Conservation (phyloP, 2,329 filamentous ascomycete genomes). For the Aspergillus persii region DNA sequence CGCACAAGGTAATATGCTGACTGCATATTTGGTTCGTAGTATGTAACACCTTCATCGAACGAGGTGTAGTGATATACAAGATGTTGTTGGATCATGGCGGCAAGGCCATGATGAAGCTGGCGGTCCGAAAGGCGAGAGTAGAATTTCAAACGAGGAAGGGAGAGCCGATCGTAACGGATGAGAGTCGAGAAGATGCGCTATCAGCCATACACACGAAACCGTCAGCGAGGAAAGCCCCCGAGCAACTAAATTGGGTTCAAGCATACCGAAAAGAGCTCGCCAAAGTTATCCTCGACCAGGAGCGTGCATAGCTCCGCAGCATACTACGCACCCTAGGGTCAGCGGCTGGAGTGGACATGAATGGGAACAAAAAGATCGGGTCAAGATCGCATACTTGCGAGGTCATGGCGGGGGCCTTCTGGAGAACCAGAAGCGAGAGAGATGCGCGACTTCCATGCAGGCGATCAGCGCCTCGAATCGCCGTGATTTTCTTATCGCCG, state of each 20-base stretch:
- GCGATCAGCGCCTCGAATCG: background rate
- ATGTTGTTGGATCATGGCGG: conserved; percentile 83
- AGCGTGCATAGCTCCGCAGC: conserved; percentile 85
- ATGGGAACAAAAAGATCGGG: background rate
- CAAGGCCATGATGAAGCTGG: conserved; percentile 77
- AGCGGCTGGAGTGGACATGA: conserved; percentile 23
- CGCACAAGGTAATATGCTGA: conserved; percentile 81
- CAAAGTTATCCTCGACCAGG: conserved; percentile 83
- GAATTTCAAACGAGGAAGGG: conserved; percentile 65
- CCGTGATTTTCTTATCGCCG: conserved; percentile 1
- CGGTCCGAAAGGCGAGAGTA: conserved; percentile 70
- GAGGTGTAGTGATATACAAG: conserved; percentile 73
- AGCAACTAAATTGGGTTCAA: background rate
- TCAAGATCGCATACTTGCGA: conserved; percentile 51
- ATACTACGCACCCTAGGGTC: conserved; percentile 49
- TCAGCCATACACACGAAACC: background rate
- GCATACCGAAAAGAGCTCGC: conserved; percentile 86
- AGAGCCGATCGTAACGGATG: conserved; percentile 73
- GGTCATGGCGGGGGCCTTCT: conserved; percentile 58
- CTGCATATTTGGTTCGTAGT: conserved; percentile 80
- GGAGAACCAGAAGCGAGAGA: conserved; percentile 53
- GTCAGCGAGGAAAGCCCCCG: background rate
- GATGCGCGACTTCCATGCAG: too few relatives aligned
- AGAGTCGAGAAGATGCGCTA: conserved; percentile 84
- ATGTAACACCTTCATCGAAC: conserved; percentile 60